phyloP scores from a whole-genome alignment of 2,329 filamentous ascomycete genomes.

The Herpotrichia juniperi region DNA sequence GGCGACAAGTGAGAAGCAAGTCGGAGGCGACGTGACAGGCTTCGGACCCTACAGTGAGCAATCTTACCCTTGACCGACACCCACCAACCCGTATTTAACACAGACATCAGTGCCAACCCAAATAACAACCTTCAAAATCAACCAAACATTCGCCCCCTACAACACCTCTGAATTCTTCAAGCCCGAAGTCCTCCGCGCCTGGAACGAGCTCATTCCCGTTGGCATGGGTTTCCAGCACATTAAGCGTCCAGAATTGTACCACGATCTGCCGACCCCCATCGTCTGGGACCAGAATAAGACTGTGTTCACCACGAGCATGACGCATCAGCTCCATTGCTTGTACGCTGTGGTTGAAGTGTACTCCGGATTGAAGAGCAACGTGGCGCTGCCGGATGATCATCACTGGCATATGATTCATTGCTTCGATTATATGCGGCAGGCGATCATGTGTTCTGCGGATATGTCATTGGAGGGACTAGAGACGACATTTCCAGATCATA shows the following conservation, averaged over 20 bases:
- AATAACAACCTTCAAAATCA: conserved; percentile 39
- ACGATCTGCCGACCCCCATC: conserved; percentile 41
- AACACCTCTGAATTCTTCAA: conserved; percentile 45
- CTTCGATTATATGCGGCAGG: conserved; percentile 45
- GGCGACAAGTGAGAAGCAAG: conserved; percentile 33
- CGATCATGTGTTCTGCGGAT: conserved; percentile 41
- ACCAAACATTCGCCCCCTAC: conserved; percentile 42
- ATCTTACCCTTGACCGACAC: neutral
- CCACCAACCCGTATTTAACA: neutral
- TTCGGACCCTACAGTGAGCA: conserved; percentile 39
- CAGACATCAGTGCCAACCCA: conserved; percentile 34
- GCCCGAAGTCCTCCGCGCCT: conserved; percentile 35
- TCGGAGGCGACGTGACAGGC: conserved; percentile 41
- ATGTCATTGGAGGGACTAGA: conserved; percentile 39
- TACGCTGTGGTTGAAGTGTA: conserved; percentile 42
- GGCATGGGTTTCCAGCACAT: conserved; percentile 44
- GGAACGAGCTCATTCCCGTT: conserved; percentile 40
- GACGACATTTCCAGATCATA: conserved; percentile 43
- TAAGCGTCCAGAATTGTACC: conserved; percentile 31
- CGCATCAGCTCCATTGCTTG: conserved; percentile 42
- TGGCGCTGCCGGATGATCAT: conserved; percentile 37
- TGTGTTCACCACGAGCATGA: conserved; percentile 43
- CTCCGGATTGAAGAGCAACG: conserved; percentile 30
- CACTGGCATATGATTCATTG: conserved; percentile 47
- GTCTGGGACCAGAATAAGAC: conserved; percentile 37